phyloP scores from a whole-genome alignment of 768 basidiomycete genomes.

The Pholiota conissans region DNA sequence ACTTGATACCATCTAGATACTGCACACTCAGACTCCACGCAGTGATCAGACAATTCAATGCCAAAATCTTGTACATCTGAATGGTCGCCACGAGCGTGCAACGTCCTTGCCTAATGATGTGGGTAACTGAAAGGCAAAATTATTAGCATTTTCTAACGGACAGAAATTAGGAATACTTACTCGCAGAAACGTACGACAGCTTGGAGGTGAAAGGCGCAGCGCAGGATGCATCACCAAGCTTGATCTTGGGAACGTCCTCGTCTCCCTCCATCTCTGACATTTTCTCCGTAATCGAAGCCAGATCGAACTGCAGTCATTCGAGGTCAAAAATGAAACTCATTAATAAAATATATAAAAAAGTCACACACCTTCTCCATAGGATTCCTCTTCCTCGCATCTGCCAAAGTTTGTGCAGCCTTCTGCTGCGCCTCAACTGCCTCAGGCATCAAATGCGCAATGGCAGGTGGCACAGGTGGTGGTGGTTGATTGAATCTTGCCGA shows the following conservation, averaged over 20 bases:
- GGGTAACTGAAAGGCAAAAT: conserved; percentile 61
- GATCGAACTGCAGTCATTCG: conserved; percentile 28
- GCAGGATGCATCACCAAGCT: conserved; percentile 98
- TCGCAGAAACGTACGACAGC: conserved; percentile 93
- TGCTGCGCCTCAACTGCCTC: conserved; percentile 90
- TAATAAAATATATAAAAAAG: background rate
- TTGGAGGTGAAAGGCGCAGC: conserved; percentile 99
- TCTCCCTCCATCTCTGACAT: conserved; percentile 94
- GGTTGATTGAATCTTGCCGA: conserved; percentile 89
- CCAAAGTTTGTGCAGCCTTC: conserved; percentile 66
- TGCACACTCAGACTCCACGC: conserved; percentile 98
- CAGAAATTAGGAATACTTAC: conserved; percentile 47
- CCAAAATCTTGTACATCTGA: conserved; percentile 99
- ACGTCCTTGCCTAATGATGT: conserved; percentile 97
- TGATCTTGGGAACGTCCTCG: conserved; percentile 95
- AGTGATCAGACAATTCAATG: conserved; percentile 95
- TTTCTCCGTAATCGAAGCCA: conserved; percentile 26
- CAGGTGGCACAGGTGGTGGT: conserved; percentile 89
- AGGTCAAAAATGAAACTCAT: background rate
- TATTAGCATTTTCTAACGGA: no score
- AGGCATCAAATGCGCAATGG: conserved; percentile 85
- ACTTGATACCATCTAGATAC: conserved; percentile 98
- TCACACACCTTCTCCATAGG: conserved; percentile 84
- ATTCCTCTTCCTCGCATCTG: conserved; percentile 72
- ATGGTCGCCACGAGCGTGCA: conserved; percentile 98